Percentiles rank a stretch among this genome's conserved stretches.
Conservation (phyloP, 768 basidiomycete species). For the Leccinum truebloodii region DNA sequence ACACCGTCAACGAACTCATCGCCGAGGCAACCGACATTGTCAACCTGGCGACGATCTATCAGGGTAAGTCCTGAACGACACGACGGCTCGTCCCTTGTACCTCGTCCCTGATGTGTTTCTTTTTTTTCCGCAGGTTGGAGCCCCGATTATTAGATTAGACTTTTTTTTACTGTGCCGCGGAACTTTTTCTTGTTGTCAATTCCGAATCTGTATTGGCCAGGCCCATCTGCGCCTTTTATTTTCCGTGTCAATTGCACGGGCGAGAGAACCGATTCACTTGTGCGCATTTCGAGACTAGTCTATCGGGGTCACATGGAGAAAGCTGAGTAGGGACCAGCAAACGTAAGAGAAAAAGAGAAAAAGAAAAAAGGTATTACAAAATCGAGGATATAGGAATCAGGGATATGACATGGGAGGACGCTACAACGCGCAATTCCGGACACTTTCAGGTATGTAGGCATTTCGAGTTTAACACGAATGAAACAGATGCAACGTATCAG, state of each 20-base stretch:
- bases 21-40: slow-evolving; percentile 78
- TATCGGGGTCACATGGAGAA: slow-evolving; percentile 22
- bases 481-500: slow-evolving; percentile 20
- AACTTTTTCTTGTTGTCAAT: background rate
- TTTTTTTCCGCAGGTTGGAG: slow-evolving; percentile 39
- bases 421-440: slow-evolving; percentile 18
- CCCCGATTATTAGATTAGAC: slow-evolving; percentile 35
- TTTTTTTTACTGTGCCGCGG: background rate
- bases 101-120: slow-evolving; percentile 2
- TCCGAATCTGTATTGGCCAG: background rate
- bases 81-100: background rate
- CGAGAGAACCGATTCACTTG: slow-evolving; percentile 10
- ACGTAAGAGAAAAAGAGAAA: background rate
- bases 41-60: slow-evolving; percentile 79
- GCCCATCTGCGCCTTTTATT: background rate
- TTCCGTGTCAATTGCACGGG: slow-evolving; percentile 12
- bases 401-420: slow-evolving; percentile 11
- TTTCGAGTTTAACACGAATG: slow-evolving; percentile 15
- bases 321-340: slow-evolving; percentile 17
- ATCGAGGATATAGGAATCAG: slow-evolving; percentile 28
- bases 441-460: slow-evolving; percentile 15
- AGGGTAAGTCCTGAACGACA: slow-evolving; percentile 45
- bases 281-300: slow-evolving; percentile 24
- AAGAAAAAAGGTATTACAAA: slow-evolving; percentile 31
- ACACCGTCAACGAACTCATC: slow-evolving; percentile 90